Conservation (phyloP, 2,329 filamentous ascomycete genomes). For the Nothopassalora personata region DNA sequence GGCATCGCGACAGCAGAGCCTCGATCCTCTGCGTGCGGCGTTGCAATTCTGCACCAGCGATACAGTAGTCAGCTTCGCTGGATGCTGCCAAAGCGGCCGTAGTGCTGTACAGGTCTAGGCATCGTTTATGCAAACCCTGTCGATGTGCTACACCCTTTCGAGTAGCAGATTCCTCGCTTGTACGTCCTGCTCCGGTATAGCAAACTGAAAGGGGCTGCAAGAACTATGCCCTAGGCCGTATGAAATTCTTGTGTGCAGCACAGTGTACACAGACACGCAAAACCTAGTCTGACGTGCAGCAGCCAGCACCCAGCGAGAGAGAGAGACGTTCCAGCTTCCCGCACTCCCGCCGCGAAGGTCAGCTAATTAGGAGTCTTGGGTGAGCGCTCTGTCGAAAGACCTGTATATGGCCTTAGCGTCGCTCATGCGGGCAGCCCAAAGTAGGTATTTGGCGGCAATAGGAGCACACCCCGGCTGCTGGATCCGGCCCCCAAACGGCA, state of each 20-base stretch:
- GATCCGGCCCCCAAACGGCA: constrained; percentile 4
- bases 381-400: background rate
- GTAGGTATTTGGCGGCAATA: background rate
- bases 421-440: background rate
- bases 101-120: background rate
- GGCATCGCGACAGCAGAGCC: constrained; percentile 3
- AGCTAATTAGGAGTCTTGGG: constrained; percentile 5
- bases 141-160: no score
- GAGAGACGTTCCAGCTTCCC: background rate
- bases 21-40: background rate
- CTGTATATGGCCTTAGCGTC: background rate
- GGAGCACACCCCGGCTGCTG: background rate
- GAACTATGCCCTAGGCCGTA: no score
- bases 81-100: background rate
- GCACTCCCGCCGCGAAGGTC: background rate
- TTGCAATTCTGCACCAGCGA: background rate
- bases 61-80: background rate
- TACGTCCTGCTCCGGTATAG: no score
- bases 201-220: no score
- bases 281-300: no score
- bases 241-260: no score
- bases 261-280: no score
- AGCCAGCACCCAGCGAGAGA: background rate
- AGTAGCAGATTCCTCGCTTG: no score
- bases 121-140: no score